These are phyloP conservation scores for Fusarium pseudonygamai DNA, from an alignment of 2,329 filamentous ascomycete genomes.

Conservation along the genomic window DNA sequence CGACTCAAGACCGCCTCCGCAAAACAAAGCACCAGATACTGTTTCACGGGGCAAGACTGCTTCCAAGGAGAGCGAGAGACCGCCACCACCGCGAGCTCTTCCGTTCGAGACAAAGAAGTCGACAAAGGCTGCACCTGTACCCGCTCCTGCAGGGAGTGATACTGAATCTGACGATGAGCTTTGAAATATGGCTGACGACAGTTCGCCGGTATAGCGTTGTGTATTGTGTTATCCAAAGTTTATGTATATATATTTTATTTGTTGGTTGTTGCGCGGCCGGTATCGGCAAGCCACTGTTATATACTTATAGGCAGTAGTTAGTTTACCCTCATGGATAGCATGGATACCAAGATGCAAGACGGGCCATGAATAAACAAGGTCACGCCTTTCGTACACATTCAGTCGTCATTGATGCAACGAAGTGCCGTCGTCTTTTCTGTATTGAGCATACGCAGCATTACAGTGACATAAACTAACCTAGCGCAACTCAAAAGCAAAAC, in stretches of 20 bases:
- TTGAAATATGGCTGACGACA: constrained; percentile 44
- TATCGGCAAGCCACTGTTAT: not conserved
- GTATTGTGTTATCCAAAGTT: not conserved
- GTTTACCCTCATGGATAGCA: not conserved
- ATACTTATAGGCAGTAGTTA: not conserved
- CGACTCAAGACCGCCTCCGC: not conserved
- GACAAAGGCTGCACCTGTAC: constrained; percentile 39
- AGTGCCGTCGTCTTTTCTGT: not conserved
- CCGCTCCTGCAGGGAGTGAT: constrained; percentile 52
- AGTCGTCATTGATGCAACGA: not conserved
- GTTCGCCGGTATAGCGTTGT: not conserved
- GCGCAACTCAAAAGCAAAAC: not conserved
- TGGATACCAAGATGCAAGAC: not conserved
- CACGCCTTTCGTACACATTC: not conserved
- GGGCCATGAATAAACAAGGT: not conserved
- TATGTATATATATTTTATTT: not conserved
- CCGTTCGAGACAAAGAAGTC: constrained; percentile 56
- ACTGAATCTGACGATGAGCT: constrained; percentile 67
- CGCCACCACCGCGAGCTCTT: constrained; percentile 53
- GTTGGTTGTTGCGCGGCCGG: not conserved
- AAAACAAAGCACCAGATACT: constrained; percentile 2
- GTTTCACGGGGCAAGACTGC: constrained; percentile 12
- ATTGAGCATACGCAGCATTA: not conserved
- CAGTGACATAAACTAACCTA: not conserved
- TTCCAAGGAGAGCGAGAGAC: constrained; percentile 36